These are phyloP conservation scores for Cornus controversa DNA, from an alignment of 148 eudicot genomes.

Conservation along the genomic window DNA sequence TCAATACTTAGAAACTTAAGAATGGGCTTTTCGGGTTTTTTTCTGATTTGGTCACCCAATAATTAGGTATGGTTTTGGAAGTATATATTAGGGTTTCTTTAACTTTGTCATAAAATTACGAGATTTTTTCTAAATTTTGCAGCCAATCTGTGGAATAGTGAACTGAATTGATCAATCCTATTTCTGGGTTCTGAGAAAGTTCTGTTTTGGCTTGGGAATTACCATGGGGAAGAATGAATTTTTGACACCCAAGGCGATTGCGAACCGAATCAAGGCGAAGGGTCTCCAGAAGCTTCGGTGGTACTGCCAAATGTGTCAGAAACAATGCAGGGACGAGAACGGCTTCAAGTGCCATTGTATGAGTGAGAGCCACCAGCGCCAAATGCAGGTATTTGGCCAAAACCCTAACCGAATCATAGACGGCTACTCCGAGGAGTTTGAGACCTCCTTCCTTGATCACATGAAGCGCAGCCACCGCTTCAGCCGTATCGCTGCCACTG, in stretches of 20 bases:
- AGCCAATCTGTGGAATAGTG: not conserved
- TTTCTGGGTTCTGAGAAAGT: not conserved
- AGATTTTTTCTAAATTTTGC: not conserved
- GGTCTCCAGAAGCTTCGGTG: conserved; percentile 90
- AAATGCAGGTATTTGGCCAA: conserved; percentile 89
- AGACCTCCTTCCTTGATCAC: conserved; percentile 67
- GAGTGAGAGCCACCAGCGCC: conserved; percentile 87
- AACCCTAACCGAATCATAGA: conserved; percentile 74
- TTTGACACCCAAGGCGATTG: conserved; percentile 87
- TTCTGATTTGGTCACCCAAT: too few relatives aligned
- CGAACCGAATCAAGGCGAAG: conserved; percentile 87
- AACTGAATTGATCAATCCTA: not conserved
- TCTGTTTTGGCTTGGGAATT: not conserved
- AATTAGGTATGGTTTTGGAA: too few relatives aligned
- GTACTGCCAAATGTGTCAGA: conserved; percentile 97
- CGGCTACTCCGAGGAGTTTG: conserved; percentile 84
- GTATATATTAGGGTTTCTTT: too few relatives aligned
- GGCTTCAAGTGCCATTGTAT: conserved; percentile 95
- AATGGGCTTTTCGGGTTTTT: too few relatives aligned
- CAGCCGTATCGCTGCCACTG: conserved; percentile 84
- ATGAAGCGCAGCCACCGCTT: conserved; percentile 83
- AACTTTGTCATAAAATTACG: too few relatives aligned
- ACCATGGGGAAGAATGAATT: conserved; percentile 92
- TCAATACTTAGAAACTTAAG: too few relatives aligned
- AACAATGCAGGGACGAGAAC: conserved; percentile 90